phyloP scores from a whole-genome alignment of 371 early-diverging fungal genomes.

The Rhizopus delemar region DNA sequence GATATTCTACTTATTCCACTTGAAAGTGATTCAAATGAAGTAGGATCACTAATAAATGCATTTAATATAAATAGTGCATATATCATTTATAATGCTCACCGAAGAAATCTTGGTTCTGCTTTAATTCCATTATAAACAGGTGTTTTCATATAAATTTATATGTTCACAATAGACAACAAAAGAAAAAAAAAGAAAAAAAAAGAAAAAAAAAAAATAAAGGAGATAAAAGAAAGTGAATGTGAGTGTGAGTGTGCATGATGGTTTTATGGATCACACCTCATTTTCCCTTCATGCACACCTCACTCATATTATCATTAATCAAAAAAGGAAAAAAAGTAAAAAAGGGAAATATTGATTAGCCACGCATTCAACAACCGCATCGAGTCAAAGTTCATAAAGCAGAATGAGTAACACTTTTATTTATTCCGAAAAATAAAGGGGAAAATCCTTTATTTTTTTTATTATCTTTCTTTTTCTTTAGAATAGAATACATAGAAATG shows the following conservation, averaged over 20 bases:
- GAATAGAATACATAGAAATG: constrained; percentile 1
- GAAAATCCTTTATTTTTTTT: not conserved
- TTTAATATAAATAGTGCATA: not conserved
- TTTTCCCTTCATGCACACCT: not conserved
- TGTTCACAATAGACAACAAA: not conserved
- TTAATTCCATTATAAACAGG: constrained; percentile 43
- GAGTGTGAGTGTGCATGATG: too few species aligned
- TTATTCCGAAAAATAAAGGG: not conserved
- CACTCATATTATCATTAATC: not conserved
- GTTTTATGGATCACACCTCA: too few species aligned
- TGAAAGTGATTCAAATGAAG: constrained; percentile 61
- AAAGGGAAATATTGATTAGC: constrained; percentile 1
- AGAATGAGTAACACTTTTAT: not conserved
- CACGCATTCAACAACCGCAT: not conserved
- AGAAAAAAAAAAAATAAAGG: not conserved
- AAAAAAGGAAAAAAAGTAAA: constrained; percentile 3
- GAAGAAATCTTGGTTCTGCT: constrained; percentile 52
- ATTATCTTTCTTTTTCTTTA: constrained; percentile 3
- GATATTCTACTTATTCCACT: constrained; percentile 60
- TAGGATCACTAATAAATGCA: constrained; percentile 50
- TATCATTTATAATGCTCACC: constrained; percentile 22
- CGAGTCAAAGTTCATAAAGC: not conserved
- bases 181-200: constrained; percentile 2
- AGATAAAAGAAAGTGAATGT: constrained; percentile 5
- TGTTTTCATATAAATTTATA: constrained; percentile 16